phyloP scores from a whole-genome alignment of 1,139 yeast species.

The Hyphopichia pseudoburtonii region DNA sequence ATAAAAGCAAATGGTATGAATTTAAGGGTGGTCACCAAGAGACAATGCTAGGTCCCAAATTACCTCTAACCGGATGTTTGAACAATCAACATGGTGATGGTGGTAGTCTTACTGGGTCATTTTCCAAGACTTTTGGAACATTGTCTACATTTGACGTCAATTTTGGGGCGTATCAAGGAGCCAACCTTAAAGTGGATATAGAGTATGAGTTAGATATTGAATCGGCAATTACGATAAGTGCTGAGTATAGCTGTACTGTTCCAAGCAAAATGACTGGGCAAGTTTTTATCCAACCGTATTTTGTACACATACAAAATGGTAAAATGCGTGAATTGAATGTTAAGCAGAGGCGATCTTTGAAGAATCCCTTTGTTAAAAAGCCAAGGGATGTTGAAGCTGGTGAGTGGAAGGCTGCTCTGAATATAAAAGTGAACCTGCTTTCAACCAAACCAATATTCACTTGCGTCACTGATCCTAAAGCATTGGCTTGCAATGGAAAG shows the following conservation, averaged over 20 bases:
- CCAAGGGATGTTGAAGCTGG: constrained; percentile 6
- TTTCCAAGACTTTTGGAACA: constrained; percentile 15
- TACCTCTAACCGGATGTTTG: constrained; percentile 21
- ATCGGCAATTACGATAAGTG: constrained; percentile 11
- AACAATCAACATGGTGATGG: constrained; percentile 20
- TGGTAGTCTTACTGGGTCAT: constrained; percentile 16
- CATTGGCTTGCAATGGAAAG: constrained; percentile 10
- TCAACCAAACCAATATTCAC: constrained; percentile 15
- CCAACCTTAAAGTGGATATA: constrained; percentile 3
- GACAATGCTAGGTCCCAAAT: constrained; percentile 11
- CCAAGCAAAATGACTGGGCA: constrained; percentile 21
- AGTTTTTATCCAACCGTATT: constrained; percentile 18
- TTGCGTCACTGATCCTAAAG: constrained; percentile 17
- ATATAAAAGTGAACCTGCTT: constrained; percentile 3
- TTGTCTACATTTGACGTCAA: constrained; percentile 15
- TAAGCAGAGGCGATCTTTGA: constrained; percentile 7
- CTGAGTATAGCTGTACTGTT: constrained; percentile 17
- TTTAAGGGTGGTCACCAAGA: constrained; percentile 7
- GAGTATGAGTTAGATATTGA: constrained; percentile 8
- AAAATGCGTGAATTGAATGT: constrained; percentile 11
- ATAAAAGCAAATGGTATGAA: constrained; percentile 16
- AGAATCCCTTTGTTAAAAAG: constrained; percentile 5
- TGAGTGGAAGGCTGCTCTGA: constrained; percentile 10
- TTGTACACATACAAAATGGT: constrained; percentile 12
- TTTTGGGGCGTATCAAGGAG: constrained; percentile 8